A percentile compares a stretch with the other conserved stretches of the same genome.
phyloP scores from a whole-genome alignment of 371 early-diverging fungal species.

The Aphelidium insulamus region DNA sequence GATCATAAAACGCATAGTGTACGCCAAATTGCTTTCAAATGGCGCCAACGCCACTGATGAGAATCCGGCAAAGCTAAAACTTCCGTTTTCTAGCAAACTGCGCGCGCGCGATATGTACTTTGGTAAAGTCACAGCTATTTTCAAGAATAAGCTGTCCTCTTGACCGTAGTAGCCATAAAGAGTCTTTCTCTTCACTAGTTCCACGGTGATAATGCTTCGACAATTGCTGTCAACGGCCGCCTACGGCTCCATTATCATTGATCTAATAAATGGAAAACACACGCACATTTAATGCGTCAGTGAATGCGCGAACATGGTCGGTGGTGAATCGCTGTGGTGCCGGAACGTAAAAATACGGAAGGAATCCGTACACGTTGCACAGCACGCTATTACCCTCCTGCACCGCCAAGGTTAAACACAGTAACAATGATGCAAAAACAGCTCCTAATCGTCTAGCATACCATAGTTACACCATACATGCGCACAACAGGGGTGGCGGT shows the following conservation, averaged over 20 bases:
- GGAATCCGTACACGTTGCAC: constrained; percentile 79
- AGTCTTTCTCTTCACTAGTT: constrained; percentile 41
- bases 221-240: background rate
- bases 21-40: constrained; percentile 85
- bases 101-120: constrained; percentile 12
- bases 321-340: constrained; percentile 52
- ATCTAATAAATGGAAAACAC: constrained; percentile 2
- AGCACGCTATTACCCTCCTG: constrained; percentile 62
- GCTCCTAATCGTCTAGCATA: constrained; percentile 8
- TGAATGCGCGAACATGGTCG: constrained; percentile 28
- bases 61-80: constrained; percentile 22
- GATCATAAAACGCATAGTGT: constrained; percentile 91
- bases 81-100: constrained; percentile 18
- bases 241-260: background rate
- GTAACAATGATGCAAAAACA: background rate
- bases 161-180: constrained; percentile 67
- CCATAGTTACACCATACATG: constrained; percentile 72
- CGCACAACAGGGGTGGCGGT: constrained; percentile 35
- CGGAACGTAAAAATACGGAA: constrained; percentile 89
- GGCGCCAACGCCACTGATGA: constrained; percentile 24
- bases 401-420: background rate
- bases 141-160: constrained; percentile 35
- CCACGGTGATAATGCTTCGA: constrained; percentile 23
- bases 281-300: constrained; percentile 29
- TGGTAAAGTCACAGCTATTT: constrained; percentile 36